Percentiles rank a stretch among this genome's conserved stretches.
These are phyloP conservation scores for Dendrocalamus sinicus DNA, from an alignment of 176 grass and related monocot species.

Conservation along the genomic window DNA sequence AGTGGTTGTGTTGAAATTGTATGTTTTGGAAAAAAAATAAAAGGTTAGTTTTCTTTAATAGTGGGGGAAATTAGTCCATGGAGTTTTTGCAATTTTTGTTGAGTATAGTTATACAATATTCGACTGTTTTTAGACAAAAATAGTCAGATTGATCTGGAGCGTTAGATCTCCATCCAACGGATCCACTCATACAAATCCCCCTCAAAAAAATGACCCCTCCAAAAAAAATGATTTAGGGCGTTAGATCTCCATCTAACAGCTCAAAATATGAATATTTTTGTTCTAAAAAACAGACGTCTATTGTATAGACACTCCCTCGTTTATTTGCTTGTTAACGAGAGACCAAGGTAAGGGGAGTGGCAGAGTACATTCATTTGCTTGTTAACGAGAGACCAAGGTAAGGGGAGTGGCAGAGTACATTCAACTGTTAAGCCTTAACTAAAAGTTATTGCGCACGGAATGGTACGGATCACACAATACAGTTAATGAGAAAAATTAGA, in stretches of 20 bases:
- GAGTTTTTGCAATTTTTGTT: background rate
- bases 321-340: background rate
- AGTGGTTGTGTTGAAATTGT: background rate
- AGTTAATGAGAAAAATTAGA: constrained; percentile 2
- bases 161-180: too few relatives aligned
- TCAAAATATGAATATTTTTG: too few relatives aligned
- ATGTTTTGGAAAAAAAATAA: background rate
- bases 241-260: too few relatives aligned
- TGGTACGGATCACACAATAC: background rate
- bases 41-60: background rate
- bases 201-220: too few relatives aligned
- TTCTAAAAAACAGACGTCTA: too few relatives aligned
- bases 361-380: background rate
- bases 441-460: background rate
- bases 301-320: too few relatives aligned
- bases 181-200: too few relatives aligned
- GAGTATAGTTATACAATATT: too few relatives aligned
- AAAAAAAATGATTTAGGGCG: too few relatives aligned
- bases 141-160: too few relatives aligned
- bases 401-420: background rate
- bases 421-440: background rate
- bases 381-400: background rate
- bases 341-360: background rate
- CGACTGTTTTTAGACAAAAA: too few relatives aligned
- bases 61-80: background rate